Base-by-base conservation (phyloP, 1,284 basidiomycete species). In the Mycosarcoma maydis region DNA sequence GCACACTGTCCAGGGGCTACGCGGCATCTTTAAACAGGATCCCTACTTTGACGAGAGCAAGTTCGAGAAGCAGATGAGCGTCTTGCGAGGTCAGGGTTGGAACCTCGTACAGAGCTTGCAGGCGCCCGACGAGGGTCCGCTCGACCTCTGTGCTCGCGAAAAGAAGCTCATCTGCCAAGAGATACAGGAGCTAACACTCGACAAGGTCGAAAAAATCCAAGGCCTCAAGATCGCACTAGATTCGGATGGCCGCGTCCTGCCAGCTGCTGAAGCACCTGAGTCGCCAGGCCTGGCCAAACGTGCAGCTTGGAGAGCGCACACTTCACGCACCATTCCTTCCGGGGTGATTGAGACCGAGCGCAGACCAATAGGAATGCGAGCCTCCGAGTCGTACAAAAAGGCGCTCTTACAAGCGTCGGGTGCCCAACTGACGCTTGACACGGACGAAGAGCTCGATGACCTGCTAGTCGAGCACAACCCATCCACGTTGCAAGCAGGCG, bases 1-100 rank as follows among this genome's bases (percentile, higher is more conserved):
- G 69, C 89, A 92, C 77, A 93, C 92, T 4, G 90, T 88, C 2
- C 88, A 85, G 65, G 87, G 92, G 68, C 84, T 95, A 7, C 85
- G 89, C 57, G 88, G 89, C 68, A 77, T 94, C 19, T 93, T 93
- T 78, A 86, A 87, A 14, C 85, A 91, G 14, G 92, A 94, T 80
- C 88, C 89, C 4, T 92, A 91, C 45, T 84, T 83, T 52, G 78
- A 81, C 44, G 76, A 80, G 29, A 55, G 62, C 30, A 78, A 80
- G 49, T 84, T 84, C 64, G 66, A 91, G 88, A 85, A 90, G 70
- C 92, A 95, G 86, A 84, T 95, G 71, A 90, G 90, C 32, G 90
- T 95, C 7, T 88, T 95, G 68, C 93, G 94, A 82, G 93, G 92
- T 3, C 93, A 96, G 80, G 92, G 91, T 5, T 92, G 89, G 86